phyloP scores from a whole-genome alignment of 2,329 filamentous ascomycete genomes.

The Paraconiothyrium sp. region DNA sequence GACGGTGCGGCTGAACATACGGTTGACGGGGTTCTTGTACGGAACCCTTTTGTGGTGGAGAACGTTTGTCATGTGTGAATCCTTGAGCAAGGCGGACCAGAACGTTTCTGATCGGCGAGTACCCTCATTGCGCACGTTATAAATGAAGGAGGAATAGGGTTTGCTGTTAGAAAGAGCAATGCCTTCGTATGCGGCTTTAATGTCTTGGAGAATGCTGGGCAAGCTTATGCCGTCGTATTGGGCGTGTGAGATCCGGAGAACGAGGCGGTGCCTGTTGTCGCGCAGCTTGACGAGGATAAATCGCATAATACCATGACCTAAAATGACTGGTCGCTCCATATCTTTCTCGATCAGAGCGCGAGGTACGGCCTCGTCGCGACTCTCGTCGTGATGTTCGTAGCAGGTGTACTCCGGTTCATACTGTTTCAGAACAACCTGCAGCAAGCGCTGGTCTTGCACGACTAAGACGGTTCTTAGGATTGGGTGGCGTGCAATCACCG shows the following conservation, averaged over 20 bases:
- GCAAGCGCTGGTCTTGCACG: conserved; percentile 3
- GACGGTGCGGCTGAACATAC: conserved; percentile 23
- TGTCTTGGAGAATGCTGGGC: conserved; percentile 12
- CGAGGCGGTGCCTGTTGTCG: conserved; percentile 1
- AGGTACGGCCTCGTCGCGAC: not conserved
- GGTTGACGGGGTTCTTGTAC: conserved; percentile 2
- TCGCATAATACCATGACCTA: conserved; percentile 1
- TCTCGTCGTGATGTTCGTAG: not conserved
- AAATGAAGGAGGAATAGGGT: conserved; percentile 6
- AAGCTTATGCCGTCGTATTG: conserved; percentile 27
- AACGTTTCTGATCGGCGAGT: not conserved
- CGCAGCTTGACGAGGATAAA: conserved; percentile 16
- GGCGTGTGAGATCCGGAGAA: conserved; percentile 27
- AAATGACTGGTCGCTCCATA: not conserved
- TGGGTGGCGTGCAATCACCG: conserved; percentile 14
- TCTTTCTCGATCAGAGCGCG: not conserved
- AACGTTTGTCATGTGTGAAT: conserved; percentile 17
- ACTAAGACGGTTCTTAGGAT: conserved; percentile 21
- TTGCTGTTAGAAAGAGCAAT: not conserved
- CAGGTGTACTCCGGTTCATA: conserved; percentile 2
- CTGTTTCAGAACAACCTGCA: conserved; percentile 7
- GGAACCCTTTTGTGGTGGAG: not conserved
- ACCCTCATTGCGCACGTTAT: not conserved
- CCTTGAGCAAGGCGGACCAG: conserved; percentile 15
- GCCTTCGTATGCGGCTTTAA: conserved; percentile 15